phyloP scores from a whole-genome alignment of 495 filamentous ascomycete species.

The Astrothelium subdiscretum region DNA sequence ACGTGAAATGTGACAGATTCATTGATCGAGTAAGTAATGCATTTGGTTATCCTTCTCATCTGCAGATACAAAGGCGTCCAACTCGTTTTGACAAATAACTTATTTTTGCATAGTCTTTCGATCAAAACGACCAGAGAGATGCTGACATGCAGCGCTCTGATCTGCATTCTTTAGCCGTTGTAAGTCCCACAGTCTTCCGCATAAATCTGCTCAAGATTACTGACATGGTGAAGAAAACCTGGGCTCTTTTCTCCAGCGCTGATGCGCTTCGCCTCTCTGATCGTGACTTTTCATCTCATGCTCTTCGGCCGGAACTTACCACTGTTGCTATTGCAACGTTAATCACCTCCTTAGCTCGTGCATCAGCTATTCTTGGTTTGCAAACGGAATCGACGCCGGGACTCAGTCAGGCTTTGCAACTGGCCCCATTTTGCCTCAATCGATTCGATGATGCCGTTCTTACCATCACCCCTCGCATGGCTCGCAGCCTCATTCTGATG shows the following conservation, averaged over 20 bases:
- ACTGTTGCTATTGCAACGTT: neutral
- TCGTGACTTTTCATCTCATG: neutral
- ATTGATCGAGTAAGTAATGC: neutral
- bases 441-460: neutral
- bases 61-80: no score
- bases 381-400: neutral
- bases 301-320: conserved; percentile 6
- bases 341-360: neutral
- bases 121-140: neutral
- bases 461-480: neutral
- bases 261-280: neutral
- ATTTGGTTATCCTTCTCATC: neutral
- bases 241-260: neutral
- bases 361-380: neutral
- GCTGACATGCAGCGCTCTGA: neutral
- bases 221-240: neutral
- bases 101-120: neutral
- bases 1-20: neutral
- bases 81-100: neutral
- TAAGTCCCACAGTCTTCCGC: neutral
- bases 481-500: neutral
- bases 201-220: neutral
- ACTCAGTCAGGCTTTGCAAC: neutral
- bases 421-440: neutral
- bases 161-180: neutral